Conservation (phyloP, 140 eudicot genomes). For the Cichorium intybus region DNA sequence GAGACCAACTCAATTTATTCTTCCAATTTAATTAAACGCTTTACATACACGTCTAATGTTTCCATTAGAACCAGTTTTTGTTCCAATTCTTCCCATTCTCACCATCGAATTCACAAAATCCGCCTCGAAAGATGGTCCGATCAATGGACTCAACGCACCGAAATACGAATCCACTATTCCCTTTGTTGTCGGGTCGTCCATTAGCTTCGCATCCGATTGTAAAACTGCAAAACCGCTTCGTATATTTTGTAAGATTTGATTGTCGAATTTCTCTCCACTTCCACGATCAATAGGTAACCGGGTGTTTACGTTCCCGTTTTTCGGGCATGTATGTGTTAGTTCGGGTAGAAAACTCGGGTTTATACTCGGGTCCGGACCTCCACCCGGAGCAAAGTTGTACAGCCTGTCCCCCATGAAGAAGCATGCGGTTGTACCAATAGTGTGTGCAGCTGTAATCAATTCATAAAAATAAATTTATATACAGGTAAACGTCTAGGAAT, state of each 20-base stretch:
- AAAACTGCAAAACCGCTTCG: slow-evolving; percentile 60
- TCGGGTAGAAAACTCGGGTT: slow-evolving; percentile 54
- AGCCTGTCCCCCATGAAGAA: slow-evolving; percentile 75
- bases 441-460: slow-evolving; percentile 63
- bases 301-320: slow-evolving; percentile 35
- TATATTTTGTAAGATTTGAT: slow-evolving; percentile 50
- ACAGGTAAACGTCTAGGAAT: not conserved
- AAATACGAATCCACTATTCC: slow-evolving; percentile 58
- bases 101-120: slow-evolving; percentile 66
- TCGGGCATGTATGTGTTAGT: slow-evolving; percentile 45
- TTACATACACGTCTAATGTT: slow-evolving; percentile 57
- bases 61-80: slow-evolving; percentile 44
- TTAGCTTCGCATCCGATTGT: slow-evolving; percentile 59
- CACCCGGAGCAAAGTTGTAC: slow-evolving; percentile 36
- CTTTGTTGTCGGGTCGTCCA: slow-evolving; percentile 52
- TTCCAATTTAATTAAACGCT: slow-evolving; percentile 38
- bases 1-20: not conserved
- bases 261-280: slow-evolving; percentile 49
- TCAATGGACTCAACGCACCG: slow-evolving; percentile 23
- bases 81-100: slow-evolving; percentile 65
- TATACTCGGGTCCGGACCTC: slow-evolving; percentile 64
- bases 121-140: slow-evolving; percentile 53
- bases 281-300: slow-evolving; percentile 66
- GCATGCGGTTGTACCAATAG: slow-evolving; percentile 80
- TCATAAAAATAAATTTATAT: not conserved